phyloP scores from a whole-genome alignment of 257 asterid genomes.

The Striga asiatica region DNA sequence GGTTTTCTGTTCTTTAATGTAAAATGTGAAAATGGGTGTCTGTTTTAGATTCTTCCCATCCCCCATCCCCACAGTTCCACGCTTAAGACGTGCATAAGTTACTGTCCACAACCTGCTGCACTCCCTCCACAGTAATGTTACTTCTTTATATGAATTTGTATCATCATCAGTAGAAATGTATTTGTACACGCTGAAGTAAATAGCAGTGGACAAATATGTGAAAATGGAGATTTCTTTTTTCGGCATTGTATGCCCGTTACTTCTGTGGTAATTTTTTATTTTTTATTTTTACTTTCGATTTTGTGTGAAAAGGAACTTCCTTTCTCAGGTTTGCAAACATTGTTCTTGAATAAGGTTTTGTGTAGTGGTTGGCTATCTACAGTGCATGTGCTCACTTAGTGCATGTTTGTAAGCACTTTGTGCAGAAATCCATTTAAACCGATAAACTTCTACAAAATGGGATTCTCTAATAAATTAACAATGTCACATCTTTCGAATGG shows the following conservation, averaged over 20 bases:
- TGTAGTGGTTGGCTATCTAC: not conserved
- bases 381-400: constrained; percentile 1
- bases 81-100: not conserved
- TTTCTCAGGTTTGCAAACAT: not conserved
- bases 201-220: not conserved
- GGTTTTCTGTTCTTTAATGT: not conserved
- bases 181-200: not conserved
- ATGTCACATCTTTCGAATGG: too few species aligned
- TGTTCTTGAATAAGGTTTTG: not conserved
- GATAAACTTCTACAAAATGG: too few species aligned
- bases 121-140: not conserved
- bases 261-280: not conserved
- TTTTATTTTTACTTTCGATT: not conserved
- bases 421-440: too few species aligned
- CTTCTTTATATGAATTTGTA: not conserved
- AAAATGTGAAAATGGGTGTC: not conserved
- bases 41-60: not conserved
- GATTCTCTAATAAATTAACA: too few species aligned
- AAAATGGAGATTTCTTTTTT: not conserved
- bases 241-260: not conserved
- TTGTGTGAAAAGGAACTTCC: not conserved
- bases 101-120: not conserved
- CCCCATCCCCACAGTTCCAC: too few species aligned
- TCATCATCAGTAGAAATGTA: not conserved
- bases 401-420: too few species aligned